A percentile compares a stretch with the other conserved stretches of the same genome.
Evolutionary conservation across 1,284 basidiomycete genomes (phyloP).

Genomic region (Papiliotrema flavescens): DNA sequence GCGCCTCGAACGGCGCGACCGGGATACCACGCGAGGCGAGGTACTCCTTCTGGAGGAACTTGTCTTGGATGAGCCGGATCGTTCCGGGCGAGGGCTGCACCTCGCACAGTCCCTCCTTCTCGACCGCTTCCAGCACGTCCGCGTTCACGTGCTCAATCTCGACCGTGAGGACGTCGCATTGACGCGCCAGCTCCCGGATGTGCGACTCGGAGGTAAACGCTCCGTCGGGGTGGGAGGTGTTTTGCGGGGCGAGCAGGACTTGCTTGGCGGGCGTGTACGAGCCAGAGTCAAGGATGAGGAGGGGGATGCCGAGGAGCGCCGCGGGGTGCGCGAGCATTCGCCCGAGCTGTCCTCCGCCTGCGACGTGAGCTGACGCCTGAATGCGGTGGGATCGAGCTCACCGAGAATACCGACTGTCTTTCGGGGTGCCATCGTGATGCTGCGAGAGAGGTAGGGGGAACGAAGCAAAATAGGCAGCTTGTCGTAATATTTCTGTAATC

Average conservation of each 20-base stretch:
- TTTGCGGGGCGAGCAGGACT: conserved; percentile 60
- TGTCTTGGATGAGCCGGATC: conserved; percentile 91
- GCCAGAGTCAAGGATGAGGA: conserved; percentile 86
- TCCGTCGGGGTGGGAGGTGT: conserved; percentile 73
- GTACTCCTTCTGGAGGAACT: conserved; percentile 83
- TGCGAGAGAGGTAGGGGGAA: not conserved
- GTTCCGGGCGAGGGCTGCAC: conserved; percentile 84
- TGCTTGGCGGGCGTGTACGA: conserved; percentile 85
- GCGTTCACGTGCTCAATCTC: conserved; percentile 98
- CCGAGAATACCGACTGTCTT: conserved; percentile 50
- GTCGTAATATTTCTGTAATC: not conserved
- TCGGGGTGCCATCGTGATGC: conserved; percentile 34
- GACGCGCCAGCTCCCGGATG: conserved; percentile 73
- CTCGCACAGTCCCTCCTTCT: conserved; percentile 55
- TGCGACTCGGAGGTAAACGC: conserved; percentile 78
- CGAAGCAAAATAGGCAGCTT: not conserved
- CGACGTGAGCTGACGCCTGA: not conserved
- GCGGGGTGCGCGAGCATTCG: conserved; percentile 95
- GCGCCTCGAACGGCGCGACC: conserved; percentile 66
- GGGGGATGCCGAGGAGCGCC: conserved; percentile 77
- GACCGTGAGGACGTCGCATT: conserved; percentile 86
- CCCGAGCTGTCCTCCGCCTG: conserved; percentile 95
- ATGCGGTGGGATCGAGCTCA: conserved; percentile 13
- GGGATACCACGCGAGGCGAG: conserved; percentile 61
- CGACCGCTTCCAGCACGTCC: conserved; percentile 66